A percentile compares a stretch with the other conserved stretches of the same genome.
phyloP scores from a whole-genome alignment of 2,329 filamentous ascomycete genomes.

The Stachybotrys chartarum region DNA sequence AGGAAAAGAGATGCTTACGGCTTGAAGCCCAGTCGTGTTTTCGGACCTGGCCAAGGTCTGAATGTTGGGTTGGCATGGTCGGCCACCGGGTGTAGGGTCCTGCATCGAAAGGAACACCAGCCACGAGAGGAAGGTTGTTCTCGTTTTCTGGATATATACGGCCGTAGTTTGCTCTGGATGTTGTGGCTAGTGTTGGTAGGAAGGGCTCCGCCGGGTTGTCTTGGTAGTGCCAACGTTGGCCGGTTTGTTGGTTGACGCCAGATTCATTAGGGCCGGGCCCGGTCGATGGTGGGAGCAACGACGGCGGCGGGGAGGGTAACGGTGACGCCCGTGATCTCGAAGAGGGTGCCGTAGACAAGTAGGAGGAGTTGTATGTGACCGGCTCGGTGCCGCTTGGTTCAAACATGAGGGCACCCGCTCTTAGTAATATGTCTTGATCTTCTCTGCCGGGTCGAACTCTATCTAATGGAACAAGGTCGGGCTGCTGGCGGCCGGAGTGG shows the following conservation, averaged over 20 bases:
- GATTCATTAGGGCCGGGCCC: not conserved
- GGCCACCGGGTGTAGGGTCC: not conserved
- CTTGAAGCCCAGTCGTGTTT: not conserved
- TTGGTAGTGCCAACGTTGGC: not conserved
- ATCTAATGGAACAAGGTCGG: not conserved
- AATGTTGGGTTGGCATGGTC: not conserved
- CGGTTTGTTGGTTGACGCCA: not conserved
- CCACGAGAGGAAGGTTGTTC: slow-evolving; percentile 21
- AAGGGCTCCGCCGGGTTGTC: slow-evolving; percentile 3
- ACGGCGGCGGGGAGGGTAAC: not conserved
- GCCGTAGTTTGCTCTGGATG: slow-evolving; percentile 20
- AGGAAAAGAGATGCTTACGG: not conserved
- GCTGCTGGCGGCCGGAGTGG: not conserved
- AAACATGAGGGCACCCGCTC: not conserved
- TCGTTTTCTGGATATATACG: slow-evolving; percentile 28
- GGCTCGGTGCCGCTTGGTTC: not conserved
- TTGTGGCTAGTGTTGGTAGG: slow-evolving; percentile 8
- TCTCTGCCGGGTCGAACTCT: not conserved
- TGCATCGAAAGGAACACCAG: slow-evolving; percentile 16
- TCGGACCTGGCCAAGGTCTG: not conserved
- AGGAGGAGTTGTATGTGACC: not conserved
- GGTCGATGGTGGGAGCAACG: not conserved
- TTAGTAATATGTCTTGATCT: not conserved
- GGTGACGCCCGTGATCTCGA: not conserved
- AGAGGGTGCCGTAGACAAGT: not conserved